Evolutionary conservation across 768 basidiomycete genomes (phyloP).

Genomic region (Hericium rajendrae): DNA sequence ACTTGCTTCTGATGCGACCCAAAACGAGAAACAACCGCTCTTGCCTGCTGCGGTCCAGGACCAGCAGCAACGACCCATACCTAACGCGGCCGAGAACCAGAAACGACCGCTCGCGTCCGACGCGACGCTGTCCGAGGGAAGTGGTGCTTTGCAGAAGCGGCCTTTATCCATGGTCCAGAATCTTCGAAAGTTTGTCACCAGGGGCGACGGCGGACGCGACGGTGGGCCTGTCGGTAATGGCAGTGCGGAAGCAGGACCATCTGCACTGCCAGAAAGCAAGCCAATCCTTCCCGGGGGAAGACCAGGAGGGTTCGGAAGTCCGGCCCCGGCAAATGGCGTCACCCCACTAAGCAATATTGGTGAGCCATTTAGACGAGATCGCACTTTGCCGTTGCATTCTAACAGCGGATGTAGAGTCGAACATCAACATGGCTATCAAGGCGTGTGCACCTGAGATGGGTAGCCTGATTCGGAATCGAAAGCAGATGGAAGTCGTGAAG

Average conservation of each 20-base stretch:
- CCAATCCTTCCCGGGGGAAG: no score
- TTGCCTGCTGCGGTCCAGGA: background rate
- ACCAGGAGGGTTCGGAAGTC: no score
- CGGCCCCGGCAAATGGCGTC: conserved; percentile 14
- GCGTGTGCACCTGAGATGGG: conserved; percentile 65
- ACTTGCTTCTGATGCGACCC: conserved; percentile 8
- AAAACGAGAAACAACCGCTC: background rate
- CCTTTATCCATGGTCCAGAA: background rate
- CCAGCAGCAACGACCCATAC: background rate
- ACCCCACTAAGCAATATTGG: conserved; percentile 37
- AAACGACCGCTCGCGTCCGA: background rate
- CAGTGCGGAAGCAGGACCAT: no score
- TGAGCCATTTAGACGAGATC: conserved; percentile 14
- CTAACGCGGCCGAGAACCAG: conserved; percentile 6
- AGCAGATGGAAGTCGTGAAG: conserved; percentile 61
- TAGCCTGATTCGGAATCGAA: conserved; percentile 49
- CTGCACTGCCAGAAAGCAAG: no score
- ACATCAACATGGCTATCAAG: conserved; percentile 46
- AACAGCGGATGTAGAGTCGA: background rate
- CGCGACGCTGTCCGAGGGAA: no score
- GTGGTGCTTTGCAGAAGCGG: no score
- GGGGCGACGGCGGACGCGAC: no score
- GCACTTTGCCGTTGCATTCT: background rate
- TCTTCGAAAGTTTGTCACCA: conserved; percentile 4
- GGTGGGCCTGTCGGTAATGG: no score